phyloP scores from a whole-genome alignment of 2,329 filamentous ascomycete genomes.

The Botrytis paeoniae region DNA sequence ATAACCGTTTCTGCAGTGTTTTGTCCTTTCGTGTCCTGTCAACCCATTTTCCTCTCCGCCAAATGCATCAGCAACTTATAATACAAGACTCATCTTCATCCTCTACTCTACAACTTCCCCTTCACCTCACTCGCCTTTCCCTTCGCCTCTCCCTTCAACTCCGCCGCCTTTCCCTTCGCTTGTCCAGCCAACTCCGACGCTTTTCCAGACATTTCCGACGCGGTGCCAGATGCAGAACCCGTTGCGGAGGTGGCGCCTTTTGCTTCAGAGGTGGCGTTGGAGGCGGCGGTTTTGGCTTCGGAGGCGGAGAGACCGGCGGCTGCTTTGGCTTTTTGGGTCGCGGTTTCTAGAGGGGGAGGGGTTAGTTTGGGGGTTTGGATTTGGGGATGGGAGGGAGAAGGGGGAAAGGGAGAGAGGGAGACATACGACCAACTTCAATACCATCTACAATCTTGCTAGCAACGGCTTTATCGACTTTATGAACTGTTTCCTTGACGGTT shows the following conservation, averaged over 20 bases:
- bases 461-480: constrained; percentile 57
- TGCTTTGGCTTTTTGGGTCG: constrained; percentile 49
- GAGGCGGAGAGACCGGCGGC: constrained; percentile 39
- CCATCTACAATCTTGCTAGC: constrained; percentile 60
- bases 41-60: background rate
- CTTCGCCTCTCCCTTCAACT: constrained; percentile 42
- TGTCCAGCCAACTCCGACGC: constrained; percentile 41
- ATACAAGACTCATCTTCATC: background rate
- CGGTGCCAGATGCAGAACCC: constrained; percentile 39
- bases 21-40: background rate
- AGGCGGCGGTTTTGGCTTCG: constrained; percentile 37
- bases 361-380: too few species aligned
- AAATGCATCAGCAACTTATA: background rate
- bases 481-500: constrained; percentile 52
- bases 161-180: constrained; percentile 39
- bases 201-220: constrained; percentile 42
- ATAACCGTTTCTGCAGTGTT: too few species aligned
- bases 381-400: background rate
- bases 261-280: constrained; percentile 32
- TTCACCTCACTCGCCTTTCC: constrained; percentile 24
- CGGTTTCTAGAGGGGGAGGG: constrained; percentile 34
- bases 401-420: background rate
- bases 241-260: constrained; percentile 39
- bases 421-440: constrained; percentile 57
- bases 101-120: background rate